Percentiles rank a stretch among this genome's conserved stretches.
Evolutionary conservation across 768 basidiomycete genomes (phyloP).

Genomic region (Rhizopogon vesiculosus): DNA sequence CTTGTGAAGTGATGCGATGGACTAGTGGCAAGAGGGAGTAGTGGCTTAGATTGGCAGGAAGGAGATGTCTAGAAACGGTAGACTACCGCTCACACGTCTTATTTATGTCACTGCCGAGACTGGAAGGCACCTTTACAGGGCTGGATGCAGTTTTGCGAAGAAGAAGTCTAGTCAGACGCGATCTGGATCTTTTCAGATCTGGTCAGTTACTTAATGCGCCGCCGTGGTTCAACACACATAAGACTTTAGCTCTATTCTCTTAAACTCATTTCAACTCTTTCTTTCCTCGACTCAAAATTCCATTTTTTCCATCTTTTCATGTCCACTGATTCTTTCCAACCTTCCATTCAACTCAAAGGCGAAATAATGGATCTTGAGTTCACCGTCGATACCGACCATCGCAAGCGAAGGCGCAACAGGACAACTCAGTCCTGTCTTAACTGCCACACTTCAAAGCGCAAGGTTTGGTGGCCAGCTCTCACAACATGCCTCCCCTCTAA

Average conservation of each 20-base stretch:
- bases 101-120: constrained; percentile 33
- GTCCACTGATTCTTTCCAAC: constrained; percentile 49
- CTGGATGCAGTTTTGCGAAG: constrained; percentile 28
- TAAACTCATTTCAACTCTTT: constrained; percentile 39
- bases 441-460: constrained; percentile 93
- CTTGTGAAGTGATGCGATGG: constrained; percentile 20
- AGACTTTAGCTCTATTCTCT: constrained; percentile 45
- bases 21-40: constrained; percentile 1
- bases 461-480: constrained; percentile 43
- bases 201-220: constrained; percentile 55
- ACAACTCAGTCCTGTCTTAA: constrained; percentile 86
- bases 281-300: constrained; percentile 27
- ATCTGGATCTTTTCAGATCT: constrained; percentile 41
- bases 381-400: constrained; percentile 65
- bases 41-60: constrained; percentile 13
- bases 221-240: constrained; percentile 40
- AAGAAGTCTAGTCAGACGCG: constrained; percentile 32
- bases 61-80: constrained; percentile 14
- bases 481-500: background rate
- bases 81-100: constrained; percentile 26
- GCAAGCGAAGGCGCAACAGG: constrained; percentile 85
- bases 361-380: constrained; percentile 78
- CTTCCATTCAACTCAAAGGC: constrained; percentile 61
- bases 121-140: constrained; percentile 28
- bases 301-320: constrained; percentile 31